Base-by-base conservation (phyloP, 2,329 filamentous ascomycete species). In the Arthrobotrys conoides region DNA sequence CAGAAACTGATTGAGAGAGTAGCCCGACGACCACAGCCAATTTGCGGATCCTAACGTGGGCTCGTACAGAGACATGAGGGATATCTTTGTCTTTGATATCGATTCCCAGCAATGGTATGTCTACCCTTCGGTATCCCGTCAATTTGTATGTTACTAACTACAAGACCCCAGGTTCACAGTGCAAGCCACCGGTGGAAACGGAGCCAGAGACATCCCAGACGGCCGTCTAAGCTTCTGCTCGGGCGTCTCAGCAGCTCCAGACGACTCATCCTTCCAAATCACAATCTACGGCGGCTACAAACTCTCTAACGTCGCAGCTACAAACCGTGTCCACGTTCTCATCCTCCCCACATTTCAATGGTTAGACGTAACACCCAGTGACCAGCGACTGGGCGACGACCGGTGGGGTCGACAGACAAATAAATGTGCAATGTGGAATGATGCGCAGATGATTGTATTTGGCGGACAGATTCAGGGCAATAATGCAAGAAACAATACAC, bases 211-310 rank as follows among this genome's bases (percentile, higher is more conserved):
- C 20, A 72, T 80, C 36, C 79, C 79, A 3, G 59, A 71, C 24
- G 53, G 68, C 16, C 75, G 69, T 16, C 30, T 75, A 16, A 75
- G 48, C 55, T 75, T 75, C 53, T 80, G 79, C 66, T 20, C 64
- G 5, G 67, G 64, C 6, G 64, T 79, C 9, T 73, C 76, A 20
- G 33, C 71, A 5, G 73, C 79, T 3, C 79, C 72, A 0, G 79
- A 80, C 59, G 76, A 80, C 38, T 67, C 69, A 10, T 79, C 75
- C 20, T 73, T 79, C 53, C 75, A 79, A 76, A 80, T 80, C 49
- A 79, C 76, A 14, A 79, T 79, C 27, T 80, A 75, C 57, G 79
- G 75, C 18, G 79, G 75, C 12, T 78, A 72, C 68, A 71, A 71
- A 41, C 75, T 78, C 24, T 78, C 75, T 44, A 71, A 71, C 63